Percentiles rank a stretch among this genome's conserved stretches.
phyloP scores from a whole-genome alignment of 2,329 filamentous ascomycete species.

The Phaeosphaeriaceae sp. region DNA sequence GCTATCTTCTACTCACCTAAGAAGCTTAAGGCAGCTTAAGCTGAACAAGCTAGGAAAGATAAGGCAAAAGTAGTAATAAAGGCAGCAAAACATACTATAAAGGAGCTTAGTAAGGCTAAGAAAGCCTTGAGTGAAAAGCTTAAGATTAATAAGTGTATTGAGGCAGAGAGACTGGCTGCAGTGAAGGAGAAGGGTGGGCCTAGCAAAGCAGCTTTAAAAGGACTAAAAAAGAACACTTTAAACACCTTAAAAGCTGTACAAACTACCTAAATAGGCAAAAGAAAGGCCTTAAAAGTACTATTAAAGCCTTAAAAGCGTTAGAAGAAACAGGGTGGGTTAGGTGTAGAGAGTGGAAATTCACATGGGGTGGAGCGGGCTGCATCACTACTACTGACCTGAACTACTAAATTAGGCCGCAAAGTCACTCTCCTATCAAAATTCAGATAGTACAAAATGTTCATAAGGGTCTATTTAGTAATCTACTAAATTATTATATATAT shows the following conservation, averaged over 20 bases:
- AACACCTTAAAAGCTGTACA: conserved; percentile 2
- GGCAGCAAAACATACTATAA: not conserved
- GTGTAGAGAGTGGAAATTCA: not conserved
- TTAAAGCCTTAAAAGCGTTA: not conserved
- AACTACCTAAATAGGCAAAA: conserved; percentile 1
- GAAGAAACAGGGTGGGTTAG: not conserved
- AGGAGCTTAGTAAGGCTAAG: conserved; percentile 1
- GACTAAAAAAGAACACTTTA: not conserved
- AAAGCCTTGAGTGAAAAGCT: not conserved
- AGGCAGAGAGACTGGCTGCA: not conserved
- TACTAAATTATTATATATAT: not conserved
- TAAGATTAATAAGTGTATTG: not conserved
- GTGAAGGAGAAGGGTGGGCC: conserved; percentile 5
- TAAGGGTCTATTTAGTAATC: not conserved
- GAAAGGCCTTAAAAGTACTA: not conserved
- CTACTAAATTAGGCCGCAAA: not conserved
- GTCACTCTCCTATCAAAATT: not conserved
- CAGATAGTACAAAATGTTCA: not conserved
- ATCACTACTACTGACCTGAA: not conserved
- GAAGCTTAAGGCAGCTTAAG: not conserved
- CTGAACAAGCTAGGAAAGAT: conserved; percentile 1
- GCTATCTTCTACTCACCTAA: conserved; percentile 2
- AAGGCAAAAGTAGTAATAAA: not conserved
- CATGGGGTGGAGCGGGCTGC: not conserved
- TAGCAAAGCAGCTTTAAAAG: not conserved